A percentile compares a stretch with the other conserved stretches of the same genome.
These are phyloP conservation scores for Scortechinia acanthostroma DNA, from an alignment of 2,329 filamentous ascomycete genomes.

Conservation along the genomic window DNA sequence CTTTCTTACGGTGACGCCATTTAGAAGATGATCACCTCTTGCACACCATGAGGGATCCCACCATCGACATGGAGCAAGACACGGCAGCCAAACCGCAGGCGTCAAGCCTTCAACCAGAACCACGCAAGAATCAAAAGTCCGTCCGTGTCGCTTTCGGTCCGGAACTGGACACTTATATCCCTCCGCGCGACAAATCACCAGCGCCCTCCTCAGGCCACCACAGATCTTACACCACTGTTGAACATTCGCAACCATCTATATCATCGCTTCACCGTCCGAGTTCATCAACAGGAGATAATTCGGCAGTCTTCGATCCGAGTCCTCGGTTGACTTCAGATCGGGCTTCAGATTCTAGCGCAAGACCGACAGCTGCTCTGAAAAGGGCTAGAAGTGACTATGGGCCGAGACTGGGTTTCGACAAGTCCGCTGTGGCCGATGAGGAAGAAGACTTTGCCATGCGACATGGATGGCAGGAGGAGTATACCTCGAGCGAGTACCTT, in stretches of 20 bases:
- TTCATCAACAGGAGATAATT: background rate
- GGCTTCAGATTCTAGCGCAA: background rate
- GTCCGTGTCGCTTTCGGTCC: constrained; percentile 2
- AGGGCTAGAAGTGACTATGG: background rate
- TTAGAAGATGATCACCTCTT: background rate
- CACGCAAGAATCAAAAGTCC: background rate
- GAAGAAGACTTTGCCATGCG: constrained; percentile 2
- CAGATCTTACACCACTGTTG: background rate
- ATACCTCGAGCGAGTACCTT: constrained; percentile 2
- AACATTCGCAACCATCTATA: background rate
- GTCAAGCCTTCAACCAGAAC: background rate
- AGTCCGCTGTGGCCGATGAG: background rate
- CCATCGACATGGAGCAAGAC: background rate
- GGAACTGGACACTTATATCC: background rate
- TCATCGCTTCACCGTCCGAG: background rate
- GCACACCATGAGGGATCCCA: background rate
- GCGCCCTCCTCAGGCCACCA: background rate
- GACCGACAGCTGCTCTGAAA: background rate
- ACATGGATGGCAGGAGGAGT: constrained; percentile 2
- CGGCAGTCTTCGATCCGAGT: background rate
- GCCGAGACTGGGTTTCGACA: background rate
- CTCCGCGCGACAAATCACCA: background rate
- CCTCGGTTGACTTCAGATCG: background rate
- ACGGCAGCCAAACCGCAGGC: background rate
- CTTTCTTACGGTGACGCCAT: too few species aligned